Conservation (phyloP, 371 early-diverging fungal genomes). For the Mucor piriformis region DNA sequence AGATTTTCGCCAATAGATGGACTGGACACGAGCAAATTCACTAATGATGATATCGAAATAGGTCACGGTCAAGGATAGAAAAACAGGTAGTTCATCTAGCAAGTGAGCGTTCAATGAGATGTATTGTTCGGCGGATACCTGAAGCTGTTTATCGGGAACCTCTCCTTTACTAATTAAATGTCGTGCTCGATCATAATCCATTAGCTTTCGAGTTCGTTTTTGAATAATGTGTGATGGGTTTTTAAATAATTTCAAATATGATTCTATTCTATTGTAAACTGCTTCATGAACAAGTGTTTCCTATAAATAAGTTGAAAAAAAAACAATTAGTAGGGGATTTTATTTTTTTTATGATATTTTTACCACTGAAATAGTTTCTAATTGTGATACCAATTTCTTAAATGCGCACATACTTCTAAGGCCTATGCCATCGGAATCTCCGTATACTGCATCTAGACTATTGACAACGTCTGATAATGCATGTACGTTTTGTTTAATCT, state of each 20-base stretch:
- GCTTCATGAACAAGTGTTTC: conserved; percentile 37
- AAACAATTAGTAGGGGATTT: no score
- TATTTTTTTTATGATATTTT: conserved; percentile 53
- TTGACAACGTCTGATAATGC: conserved; percentile 56
- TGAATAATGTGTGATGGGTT: conserved; percentile 75
- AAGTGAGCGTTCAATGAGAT: conserved; percentile 77
- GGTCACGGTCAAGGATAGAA: conserved; percentile 59
- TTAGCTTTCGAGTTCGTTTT: conserved; percentile 74
- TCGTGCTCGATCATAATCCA: conserved; percentile 75
- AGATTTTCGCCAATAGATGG: conserved; percentile 39
- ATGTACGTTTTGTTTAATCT: conserved; percentile 52
- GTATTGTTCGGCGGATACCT: conserved; percentile 75
- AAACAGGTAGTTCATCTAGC: conserved; percentile 75
- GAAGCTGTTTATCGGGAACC: conserved; percentile 64
- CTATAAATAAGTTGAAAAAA: conserved; percentile 9
- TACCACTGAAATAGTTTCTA: conserved; percentile 49
- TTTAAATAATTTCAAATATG: conserved; percentile 62
- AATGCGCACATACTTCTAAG: background rate
- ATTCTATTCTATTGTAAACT: conserved; percentile 63
- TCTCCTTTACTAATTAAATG: conserved; percentile 65
- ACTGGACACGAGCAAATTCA: conserved; percentile 48
- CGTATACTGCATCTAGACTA: conserved; percentile 62
- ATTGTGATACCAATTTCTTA: conserved; percentile 16
- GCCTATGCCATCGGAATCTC: conserved; percentile 39
- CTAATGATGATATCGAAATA: conserved; percentile 68